Conservation (phyloP, 106 monocot genomes). For the Apostasia shenzhenica region DNA sequence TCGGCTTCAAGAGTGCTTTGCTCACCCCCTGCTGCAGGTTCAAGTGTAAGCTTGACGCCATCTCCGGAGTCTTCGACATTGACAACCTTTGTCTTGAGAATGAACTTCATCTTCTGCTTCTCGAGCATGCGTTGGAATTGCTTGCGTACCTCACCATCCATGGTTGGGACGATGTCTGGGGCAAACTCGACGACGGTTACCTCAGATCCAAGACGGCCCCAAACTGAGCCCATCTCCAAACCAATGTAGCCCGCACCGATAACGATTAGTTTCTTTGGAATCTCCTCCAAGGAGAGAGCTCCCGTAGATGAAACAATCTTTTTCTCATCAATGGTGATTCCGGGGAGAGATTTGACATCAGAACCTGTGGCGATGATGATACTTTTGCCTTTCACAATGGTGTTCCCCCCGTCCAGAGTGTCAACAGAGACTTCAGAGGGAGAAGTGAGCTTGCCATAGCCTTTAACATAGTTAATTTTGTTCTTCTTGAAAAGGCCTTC, state of each 20-base stretch:
- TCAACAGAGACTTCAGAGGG: constrained; percentile 45
- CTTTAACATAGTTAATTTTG: constrained; percentile 57
- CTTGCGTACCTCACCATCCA: constrained; percentile 83
- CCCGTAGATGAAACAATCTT: constrained; percentile 90
- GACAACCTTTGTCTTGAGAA: constrained; percentile 90
- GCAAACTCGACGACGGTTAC: constrained; percentile 95
- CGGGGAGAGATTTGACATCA: constrained; percentile 50
- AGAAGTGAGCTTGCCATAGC: constrained; percentile 30
- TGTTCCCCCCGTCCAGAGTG: constrained; percentile 28
- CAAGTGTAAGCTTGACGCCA: constrained; percentile 68
- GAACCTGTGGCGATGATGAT: constrained; percentile 62
- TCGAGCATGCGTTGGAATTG: constrained; percentile 87
- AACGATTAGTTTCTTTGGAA: constrained; percentile 80
- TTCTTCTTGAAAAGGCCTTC: constrained; percentile 63
- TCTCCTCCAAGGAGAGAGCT: constrained; percentile 46
- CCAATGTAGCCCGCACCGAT: constrained; percentile 97
- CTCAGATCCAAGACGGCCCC: constrained; percentile 87
- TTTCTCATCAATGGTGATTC: constrained; percentile 22
- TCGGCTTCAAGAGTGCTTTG: constrained; percentile 77
- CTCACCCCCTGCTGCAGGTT: constrained; percentile 81
- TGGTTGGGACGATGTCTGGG: constrained; percentile 84
- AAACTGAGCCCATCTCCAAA: constrained; percentile 92
- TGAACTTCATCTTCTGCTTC: constrained; percentile 94
- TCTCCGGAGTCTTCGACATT: constrained; percentile 74
- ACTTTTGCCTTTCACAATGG: constrained; percentile 41